Evolutionary conservation across 2,329 filamentous ascomycete genomes (phyloP).

Genomic region (Ophiostoma ulmi): DNA sequence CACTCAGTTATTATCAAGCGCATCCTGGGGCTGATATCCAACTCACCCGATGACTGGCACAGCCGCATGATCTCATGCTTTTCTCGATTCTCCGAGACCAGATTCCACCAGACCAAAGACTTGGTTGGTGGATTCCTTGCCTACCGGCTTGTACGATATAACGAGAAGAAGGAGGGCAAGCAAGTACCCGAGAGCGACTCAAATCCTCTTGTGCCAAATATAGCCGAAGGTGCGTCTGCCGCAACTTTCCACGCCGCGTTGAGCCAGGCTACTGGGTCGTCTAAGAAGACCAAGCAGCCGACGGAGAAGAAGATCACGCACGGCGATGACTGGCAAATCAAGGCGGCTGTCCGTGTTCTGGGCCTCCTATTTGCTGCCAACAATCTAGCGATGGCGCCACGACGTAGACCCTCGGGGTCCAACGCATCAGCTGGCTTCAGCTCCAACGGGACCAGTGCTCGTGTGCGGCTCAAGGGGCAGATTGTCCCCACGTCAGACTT

Average conservation of each 20-base stretch:
- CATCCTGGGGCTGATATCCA: slow-evolving; percentile 72
- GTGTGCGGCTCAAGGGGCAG: slow-evolving; percentile 52
- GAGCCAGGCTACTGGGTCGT: slow-evolving; percentile 44
- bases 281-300: slow-evolving; percentile 49
- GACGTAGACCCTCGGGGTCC: slow-evolving; percentile 26
- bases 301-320: slow-evolving; percentile 58
- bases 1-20: slow-evolving; percentile 83
- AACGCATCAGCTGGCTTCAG: neutral
- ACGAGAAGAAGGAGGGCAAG: slow-evolving; percentile 56
- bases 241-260: slow-evolving; percentile 76
- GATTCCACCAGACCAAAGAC: slow-evolving; percentile 71
- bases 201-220: slow-evolving; percentile 65
- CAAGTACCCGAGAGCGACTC: slow-evolving; percentile 53
- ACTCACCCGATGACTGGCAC: slow-evolving; percentile 69
- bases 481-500: slow-evolving; percentile 77
- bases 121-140: slow-evolving; percentile 73
- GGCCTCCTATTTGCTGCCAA: slow-evolving; percentile 79
- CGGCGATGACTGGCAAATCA: slow-evolving; percentile 84
- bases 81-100: slow-evolving; percentile 59
- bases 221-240: slow-evolving; percentile 60
- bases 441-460: slow-evolving; percentile 38
- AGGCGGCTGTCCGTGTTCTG: slow-evolving; percentile 73
- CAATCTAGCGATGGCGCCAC: slow-evolving; percentile 26
- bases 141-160: slow-evolving; percentile 68
- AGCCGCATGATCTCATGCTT: slow-evolving; percentile 75